A percentile compares a stretch with the other conserved stretches of the same genome.
phyloP scores from a whole-genome alignment of 1,284 basidiomycete genomes.

The Cutaneotrichosporon sp. region DNA sequence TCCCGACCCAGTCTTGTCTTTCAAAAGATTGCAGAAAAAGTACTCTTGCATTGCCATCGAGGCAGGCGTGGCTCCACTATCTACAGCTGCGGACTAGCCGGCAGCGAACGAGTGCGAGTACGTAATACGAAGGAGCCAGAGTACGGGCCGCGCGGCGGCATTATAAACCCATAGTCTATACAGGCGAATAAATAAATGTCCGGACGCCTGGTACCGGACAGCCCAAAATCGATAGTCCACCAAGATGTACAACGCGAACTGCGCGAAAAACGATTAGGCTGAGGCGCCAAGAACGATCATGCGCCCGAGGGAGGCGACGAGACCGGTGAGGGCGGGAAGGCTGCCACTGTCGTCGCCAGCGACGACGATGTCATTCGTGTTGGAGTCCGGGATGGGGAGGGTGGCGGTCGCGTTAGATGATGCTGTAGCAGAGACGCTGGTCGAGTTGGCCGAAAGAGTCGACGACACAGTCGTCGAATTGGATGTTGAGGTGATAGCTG shows the following conservation, averaged over 20 bases:
- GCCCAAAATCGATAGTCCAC: neutral
- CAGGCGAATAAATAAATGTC: neutral
- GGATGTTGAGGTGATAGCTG: constrained; percentile 8
- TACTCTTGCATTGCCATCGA: neutral
- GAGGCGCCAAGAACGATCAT: constrained; percentile 34
- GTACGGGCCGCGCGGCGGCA: neutral
- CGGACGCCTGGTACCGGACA: neutral
- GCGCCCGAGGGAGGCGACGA: constrained; percentile 35
- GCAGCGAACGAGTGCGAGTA: no score
- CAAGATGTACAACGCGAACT: no score
- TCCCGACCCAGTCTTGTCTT: no score
- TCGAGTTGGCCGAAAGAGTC: constrained; percentile 6
- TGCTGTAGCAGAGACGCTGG: constrained; percentile 8
- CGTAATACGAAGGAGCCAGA: no score
- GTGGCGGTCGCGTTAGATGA: constrained; percentile 9
- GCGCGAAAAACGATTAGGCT: neutral
- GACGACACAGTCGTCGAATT: constrained; percentile 2
- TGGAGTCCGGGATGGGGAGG: neutral
- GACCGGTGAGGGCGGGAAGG: constrained; percentile 34
- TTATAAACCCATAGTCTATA: constrained; percentile 4
- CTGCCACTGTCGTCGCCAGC: constrained; percentile 20
- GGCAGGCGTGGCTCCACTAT: neutral
- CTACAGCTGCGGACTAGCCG: neutral
- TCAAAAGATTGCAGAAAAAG: no score
- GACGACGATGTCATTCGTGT: constrained; percentile 7